Base-by-base conservation (phyloP, 2,329 filamentous ascomycete species). In the Neonectria hederae region DNA sequence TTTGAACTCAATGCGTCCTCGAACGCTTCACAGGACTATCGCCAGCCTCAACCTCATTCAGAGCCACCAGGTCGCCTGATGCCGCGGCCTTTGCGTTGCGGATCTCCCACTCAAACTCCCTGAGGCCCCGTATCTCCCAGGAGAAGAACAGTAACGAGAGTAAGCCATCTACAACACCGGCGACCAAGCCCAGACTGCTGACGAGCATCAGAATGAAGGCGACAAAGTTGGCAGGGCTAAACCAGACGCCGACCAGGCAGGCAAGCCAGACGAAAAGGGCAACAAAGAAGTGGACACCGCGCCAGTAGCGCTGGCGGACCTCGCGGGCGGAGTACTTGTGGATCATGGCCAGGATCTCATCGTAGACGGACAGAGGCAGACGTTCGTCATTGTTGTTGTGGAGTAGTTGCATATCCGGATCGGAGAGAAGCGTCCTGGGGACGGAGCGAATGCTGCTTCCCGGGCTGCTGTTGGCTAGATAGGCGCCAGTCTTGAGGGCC, bases 101-200 rank as follows among this genome's bases (percentile, higher is more conserved):
- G 26, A 98, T 90, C 79, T 99, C 96, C 92, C 93, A 97, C 76
- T 96, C 89, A 80, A 98, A 98, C 81, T 99, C 96, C 73, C 89
- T 90, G 59, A 99, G 81, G 4, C 91, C 90, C 63, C 93, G 86
- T 63, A 97, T 80, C 81, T 99, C 96, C 65, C 89, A 89, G 11
- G 91, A 90, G 63, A 97, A 90, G 77, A 99, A 99, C 53, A 98
- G 78, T 0, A 96, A 86, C 0, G 94, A 92, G 76, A 98, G 92
- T 43, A 98, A 79, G 0, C 95, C 94, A 75, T 97, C 92, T 21
- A 97, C 77, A 3, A 93, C 87, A 0, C 95, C 95, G 4, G 90
- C 89, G 17, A 86, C 86, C 35, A 98, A 84, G 2, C 89, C 88
- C 17, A 98, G 78, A n/a, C 90, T 93, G 75, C 91, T 92, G 21